Evolutionary conservation across 441 rosid genomes (phyloP).

Genomic region (Populus hybrid): DNA sequence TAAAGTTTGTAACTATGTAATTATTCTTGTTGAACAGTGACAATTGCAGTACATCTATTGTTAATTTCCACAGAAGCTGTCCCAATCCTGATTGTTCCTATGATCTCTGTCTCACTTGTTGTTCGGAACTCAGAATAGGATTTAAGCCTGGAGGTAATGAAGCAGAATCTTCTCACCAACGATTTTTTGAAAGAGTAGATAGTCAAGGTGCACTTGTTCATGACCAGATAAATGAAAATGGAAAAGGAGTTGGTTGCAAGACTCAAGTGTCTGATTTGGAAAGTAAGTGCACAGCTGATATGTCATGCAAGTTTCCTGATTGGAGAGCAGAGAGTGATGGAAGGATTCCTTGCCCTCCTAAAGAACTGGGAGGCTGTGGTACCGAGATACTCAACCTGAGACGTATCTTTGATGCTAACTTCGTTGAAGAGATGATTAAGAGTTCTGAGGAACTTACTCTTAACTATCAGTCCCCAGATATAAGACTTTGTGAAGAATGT

Average conservation of each 20-base stretch:
- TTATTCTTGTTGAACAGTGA: conserved; percentile 39
- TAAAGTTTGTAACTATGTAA: not conserved
- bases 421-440: conserved; percentile 42
- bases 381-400: conserved; percentile 36
- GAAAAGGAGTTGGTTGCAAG: conserved; percentile 19
- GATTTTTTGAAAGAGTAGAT: conserved; percentile 27
- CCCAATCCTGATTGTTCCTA: conserved; percentile 42
- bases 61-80: conserved; percentile 72
- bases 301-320: conserved; percentile 8
- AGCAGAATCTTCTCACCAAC: conserved; percentile 17
- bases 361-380: conserved; percentile 55
- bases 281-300: not conserved
- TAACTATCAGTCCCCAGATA: conserved; percentile 19
- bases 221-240: conserved; percentile 17
- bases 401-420: conserved; percentile 43
- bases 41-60: conserved; percentile 65
- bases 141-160: conserved; percentile 41
- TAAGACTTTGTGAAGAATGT: conserved; percentile 23
- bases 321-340: conserved; percentile 60
- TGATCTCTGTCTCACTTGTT: conserved; percentile 77
- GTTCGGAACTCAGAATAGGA: conserved; percentile 66
- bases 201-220: conserved; percentile 20
- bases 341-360: conserved; percentile 54
- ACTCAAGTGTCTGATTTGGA: conserved; percentile 34
- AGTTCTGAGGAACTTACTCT: conserved; percentile 42